Percentiles rank a stretch among this genome's conserved stretches.
Evolutionary conservation across 768 basidiomycete genomes (phyloP).

Genomic region (Strobilomyces echinocephalus): DNA sequence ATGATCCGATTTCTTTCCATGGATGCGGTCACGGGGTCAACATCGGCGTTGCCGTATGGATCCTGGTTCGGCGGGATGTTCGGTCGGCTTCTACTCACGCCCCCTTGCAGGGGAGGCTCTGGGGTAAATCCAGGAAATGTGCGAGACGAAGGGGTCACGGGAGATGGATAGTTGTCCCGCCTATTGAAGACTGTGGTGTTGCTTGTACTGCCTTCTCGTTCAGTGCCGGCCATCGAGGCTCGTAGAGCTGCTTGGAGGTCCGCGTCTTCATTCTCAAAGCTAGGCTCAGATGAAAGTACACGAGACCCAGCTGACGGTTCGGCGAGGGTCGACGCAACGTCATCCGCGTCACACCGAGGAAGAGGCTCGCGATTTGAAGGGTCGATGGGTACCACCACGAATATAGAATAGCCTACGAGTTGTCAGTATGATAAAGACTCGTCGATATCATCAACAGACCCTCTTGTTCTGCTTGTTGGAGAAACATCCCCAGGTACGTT

Average conservation of each 20-base stretch:
- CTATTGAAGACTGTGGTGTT: conserved; percentile 9
- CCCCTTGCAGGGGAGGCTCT: conserved; percentile 13
- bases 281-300: conserved; percentile 18
- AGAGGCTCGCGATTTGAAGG: conserved; percentile 47
- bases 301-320: conserved; percentile 39
- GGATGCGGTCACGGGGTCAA: conserved; percentile 62
- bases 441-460: conserved; percentile 41
- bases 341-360: conserved; percentile 66
- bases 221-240: conserved; percentile 56
- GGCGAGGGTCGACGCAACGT: conserved; percentile 59
- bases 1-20: conserved; percentile 58
- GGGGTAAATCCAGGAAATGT: conserved; percentile 25
- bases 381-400: conserved; percentile 67
- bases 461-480: conserved; percentile 83
- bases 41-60: conserved; percentile 25
- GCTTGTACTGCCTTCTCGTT: neutral
- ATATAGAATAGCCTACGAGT: conserved; percentile 71
- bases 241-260: conserved; percentile 85
- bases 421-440: conserved; percentile 4
- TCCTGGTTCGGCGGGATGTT: conserved; percentile 30
- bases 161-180: conserved; percentile 15
- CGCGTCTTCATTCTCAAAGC: conserved; percentile 78
- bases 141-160: conserved; percentile 25
- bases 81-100: conserved; percentile 6
- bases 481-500: conserved; percentile 77